phyloP scores from a whole-genome alignment of 2,329 filamentous ascomycete genomes.

The Dactylellina sp. region DNA sequence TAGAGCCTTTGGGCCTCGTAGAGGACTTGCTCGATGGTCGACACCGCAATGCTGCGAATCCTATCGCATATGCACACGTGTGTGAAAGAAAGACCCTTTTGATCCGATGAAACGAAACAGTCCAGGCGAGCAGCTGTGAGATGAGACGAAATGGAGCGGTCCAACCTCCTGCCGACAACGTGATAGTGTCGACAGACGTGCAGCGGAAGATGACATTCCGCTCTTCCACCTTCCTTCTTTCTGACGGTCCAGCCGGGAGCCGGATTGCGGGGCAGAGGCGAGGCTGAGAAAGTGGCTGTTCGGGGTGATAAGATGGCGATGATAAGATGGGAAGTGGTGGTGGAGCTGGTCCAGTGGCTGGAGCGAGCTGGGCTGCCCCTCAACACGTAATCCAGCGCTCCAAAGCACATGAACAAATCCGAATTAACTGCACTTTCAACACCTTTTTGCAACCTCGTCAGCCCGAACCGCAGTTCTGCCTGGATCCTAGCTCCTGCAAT shows the following conservation, averaged over 20 bases:
- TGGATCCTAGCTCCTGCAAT: conserved; percentile 3
- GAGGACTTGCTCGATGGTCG: neutral
- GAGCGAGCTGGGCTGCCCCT: conserved; percentile 13
- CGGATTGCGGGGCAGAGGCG: conserved; percentile 39
- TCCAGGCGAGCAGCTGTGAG: conserved; percentile 8
- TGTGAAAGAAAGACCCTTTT: conserved; percentile 8
- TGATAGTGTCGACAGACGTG: conserved; percentile 43
- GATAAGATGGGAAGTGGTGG: neutral
- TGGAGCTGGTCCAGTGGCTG: conserved; percentile 26
- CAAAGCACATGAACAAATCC: neutral
- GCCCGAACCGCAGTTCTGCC: no score
- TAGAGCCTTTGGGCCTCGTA: conserved; percentile 6
- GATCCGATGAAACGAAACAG: conserved; percentile 10
- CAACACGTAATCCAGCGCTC: conserved; percentile 44
- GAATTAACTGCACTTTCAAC: no score
- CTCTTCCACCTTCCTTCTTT: conserved; percentile 22
- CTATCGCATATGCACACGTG: neutral
- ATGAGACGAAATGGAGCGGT: conserved; percentile 24
- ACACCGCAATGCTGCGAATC: neutral
- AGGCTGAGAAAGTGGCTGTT: neutral
- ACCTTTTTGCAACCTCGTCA: no score
- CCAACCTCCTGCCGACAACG: conserved; percentile 33
- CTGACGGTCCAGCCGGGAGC: conserved; percentile 21
- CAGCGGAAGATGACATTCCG: conserved; percentile 36
- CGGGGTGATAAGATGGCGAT: conserved; percentile 4